Base-by-base conservation (phyloP, 129 eudicot species). In the Lactuca saligna region DNA sequence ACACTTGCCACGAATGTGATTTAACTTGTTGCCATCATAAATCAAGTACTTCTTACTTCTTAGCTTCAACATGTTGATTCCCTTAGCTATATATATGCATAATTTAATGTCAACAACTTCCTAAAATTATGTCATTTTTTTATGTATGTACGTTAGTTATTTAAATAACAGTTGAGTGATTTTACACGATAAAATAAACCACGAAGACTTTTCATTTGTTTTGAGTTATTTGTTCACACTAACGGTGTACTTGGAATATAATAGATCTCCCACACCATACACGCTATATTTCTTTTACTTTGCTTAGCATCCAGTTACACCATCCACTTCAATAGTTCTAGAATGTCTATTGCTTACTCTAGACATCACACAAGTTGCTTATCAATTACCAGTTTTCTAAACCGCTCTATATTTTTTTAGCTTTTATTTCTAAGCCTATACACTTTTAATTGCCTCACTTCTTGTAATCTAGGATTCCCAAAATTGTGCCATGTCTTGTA, bases 271-370 rank as follows among this genome's bases (percentile, higher is more conserved):
- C 37, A 68, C 6, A 15, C 49, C 6, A 42, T n/a, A 2, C 13
- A 15, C 3, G 9, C 17, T 0, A 4, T 1, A 7, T 33, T 51
- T 6, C 35, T 17, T 48, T 65, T 25, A 8, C 70, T 65, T 66
- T 66, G 60, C 59, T 51, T 66, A 50, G 71, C 29, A 54, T 31
- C 9, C 31, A n/a, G 6, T 35, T 35, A 67, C 34, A 67, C 50
- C 34, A 5, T 15, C 48, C 55, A 42, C 54, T 61, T 51, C 3
- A 37, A 61, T 35, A 41, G 38, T 1, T 70, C 46, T 41, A 42
- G 46, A 35, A 53, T 29, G 70, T 72, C 63, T 38, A 29, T 63
- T 73, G 78, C 78, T 53, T 63, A 55, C 4, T 35, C 11, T 53
- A 63, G 33, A 63, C 63, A 13, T 63, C 38, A 41, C 58, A 55